These are phyloP conservation scores for Suillus tomentosus DNA, from an alignment of 768 basidiomycete genomes.

Conservation along the genomic window DNA sequence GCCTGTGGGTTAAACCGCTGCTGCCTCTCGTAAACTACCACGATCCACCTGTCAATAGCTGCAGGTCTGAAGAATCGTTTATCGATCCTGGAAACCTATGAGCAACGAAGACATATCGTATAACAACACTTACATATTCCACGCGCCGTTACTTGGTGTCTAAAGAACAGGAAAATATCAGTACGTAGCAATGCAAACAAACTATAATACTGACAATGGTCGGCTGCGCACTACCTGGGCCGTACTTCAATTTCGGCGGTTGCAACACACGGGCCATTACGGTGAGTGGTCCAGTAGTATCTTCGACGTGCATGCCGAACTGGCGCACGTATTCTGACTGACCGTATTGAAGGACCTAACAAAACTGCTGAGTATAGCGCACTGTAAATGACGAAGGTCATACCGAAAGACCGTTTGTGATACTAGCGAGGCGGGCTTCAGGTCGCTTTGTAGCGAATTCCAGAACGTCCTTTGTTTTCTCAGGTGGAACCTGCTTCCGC, in stretches of 20 bases:
- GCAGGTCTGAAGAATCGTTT: slow-evolving; percentile 66
- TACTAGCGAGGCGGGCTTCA: slow-evolving; percentile 53
- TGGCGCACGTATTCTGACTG: slow-evolving; percentile 74
- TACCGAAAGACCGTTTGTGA: slow-evolving; percentile 56
- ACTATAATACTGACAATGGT: slow-evolving; percentile 50
- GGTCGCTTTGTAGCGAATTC: slow-evolving; percentile 71
- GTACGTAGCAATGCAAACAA: background rate
- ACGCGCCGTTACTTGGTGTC: slow-evolving; percentile 66
- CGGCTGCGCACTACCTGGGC: slow-evolving; percentile 52
- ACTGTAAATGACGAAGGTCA: slow-evolving; percentile 3
- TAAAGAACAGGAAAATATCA: slow-evolving; percentile 27
- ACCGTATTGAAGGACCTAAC: slow-evolving; percentile 63
- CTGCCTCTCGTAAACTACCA: slow-evolving; percentile 67
- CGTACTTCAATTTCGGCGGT: slow-evolving; percentile 70
- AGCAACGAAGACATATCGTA: slow-evolving; percentile 7
- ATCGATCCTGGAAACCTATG: slow-evolving; percentile 53
- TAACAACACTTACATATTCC: slow-evolving; percentile 65
- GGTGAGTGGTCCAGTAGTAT: slow-evolving; percentile 51
- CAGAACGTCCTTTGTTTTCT: slow-evolving; percentile 63
- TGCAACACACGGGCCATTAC: slow-evolving; percentile 64
- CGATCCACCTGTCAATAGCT: slow-evolving; percentile 56
- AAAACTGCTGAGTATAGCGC: background rate
- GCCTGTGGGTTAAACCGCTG: slow-evolving; percentile 53
- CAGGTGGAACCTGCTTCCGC: slow-evolving; percentile 68
- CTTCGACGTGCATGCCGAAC: slow-evolving; percentile 68